Percentiles rank a stretch among this genome's conserved stretches.
Conservation (phyloP, 306 rosid species). For the Trifolium pratense region DNA sequence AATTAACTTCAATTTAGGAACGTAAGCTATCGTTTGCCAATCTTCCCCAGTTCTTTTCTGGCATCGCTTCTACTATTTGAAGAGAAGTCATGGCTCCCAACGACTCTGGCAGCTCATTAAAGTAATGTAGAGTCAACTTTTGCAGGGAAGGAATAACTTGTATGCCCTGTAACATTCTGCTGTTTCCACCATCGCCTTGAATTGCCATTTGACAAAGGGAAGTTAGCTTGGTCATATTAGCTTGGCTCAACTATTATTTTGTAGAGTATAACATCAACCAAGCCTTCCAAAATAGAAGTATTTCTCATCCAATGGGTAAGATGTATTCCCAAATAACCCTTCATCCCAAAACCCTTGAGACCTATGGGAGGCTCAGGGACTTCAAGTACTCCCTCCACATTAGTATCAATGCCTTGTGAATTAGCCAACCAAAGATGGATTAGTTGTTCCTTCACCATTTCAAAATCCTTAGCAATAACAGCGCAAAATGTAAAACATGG, state of each 20-base stretch:
- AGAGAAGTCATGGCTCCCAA: background rate
- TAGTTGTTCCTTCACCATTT: too few species aligned
- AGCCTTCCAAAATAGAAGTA: too few species aligned
- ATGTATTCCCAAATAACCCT: background rate
- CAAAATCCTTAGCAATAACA: too few species aligned
- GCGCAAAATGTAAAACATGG: too few species aligned
- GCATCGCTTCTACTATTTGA: background rate
- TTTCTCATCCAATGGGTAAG: background rate
- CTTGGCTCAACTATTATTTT: too few species aligned
- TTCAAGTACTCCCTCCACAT: background rate
- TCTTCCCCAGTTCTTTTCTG: slow-evolving; percentile 17
- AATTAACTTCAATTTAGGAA: background rate
- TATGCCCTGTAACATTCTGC: background rate
- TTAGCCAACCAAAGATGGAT: too few species aligned
- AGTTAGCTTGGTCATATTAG: background rate
- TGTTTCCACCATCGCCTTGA: background rate
- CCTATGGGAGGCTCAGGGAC: background rate
- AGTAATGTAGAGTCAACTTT: background rate
- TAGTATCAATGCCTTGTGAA: background rate
- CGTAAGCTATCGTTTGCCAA: background rate
- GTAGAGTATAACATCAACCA: too few species aligned
- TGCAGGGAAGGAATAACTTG: background rate
- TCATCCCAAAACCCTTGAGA: background rate
- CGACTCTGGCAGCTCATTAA: background rate
- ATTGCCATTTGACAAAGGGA: background rate